Conservation (phyloP, 768 basidiomycete genomes). For the Termitomyces sp. region DNA sequence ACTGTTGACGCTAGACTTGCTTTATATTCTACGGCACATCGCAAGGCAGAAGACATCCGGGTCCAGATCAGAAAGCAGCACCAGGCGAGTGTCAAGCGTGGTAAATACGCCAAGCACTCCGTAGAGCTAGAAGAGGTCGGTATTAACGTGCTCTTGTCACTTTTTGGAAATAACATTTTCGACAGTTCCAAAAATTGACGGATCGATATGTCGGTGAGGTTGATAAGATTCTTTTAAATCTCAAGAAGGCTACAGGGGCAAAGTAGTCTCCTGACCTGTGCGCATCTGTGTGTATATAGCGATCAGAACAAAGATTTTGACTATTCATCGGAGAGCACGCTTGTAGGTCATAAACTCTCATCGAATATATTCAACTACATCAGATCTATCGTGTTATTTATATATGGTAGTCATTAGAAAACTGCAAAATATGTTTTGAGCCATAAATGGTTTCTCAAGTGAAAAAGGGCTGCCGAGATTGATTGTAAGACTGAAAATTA, state of each 20-base stretch:
- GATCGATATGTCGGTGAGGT: slow-evolving; percentile 59
- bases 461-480: too few species aligned
- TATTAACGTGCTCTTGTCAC: slow-evolving; percentile 1
- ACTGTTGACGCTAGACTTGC: slow-evolving; percentile 67
- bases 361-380: too few species aligned
- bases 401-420: too few species aligned
- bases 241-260: slow-evolving; percentile 52
- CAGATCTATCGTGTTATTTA: too few species aligned
- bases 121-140: slow-evolving; percentile 66
- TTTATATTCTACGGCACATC: slow-evolving; percentile 47
- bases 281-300: background rate
- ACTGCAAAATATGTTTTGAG: too few species aligned
- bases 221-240: slow-evolving; percentile 55
- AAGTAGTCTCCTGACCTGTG: slow-evolving; percentile 14
- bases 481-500: too few species aligned
- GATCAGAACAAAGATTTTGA: too few species aligned
- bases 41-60: slow-evolving; percentile 70
- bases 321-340: too few species aligned
- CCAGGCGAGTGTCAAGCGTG: slow-evolving; percentile 59
- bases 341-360: too few species aligned
- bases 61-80: slow-evolving; percentile 72
- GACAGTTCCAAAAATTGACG: slow-evolving; percentile 69
- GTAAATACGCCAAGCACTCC: slow-evolving; percentile 64
- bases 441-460: too few species aligned
- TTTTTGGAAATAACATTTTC: background rate